Evolutionary conservation across 352 stramenopile species (phyloP).

Genomic region (Salisapilia sapeloensis): DNA sequence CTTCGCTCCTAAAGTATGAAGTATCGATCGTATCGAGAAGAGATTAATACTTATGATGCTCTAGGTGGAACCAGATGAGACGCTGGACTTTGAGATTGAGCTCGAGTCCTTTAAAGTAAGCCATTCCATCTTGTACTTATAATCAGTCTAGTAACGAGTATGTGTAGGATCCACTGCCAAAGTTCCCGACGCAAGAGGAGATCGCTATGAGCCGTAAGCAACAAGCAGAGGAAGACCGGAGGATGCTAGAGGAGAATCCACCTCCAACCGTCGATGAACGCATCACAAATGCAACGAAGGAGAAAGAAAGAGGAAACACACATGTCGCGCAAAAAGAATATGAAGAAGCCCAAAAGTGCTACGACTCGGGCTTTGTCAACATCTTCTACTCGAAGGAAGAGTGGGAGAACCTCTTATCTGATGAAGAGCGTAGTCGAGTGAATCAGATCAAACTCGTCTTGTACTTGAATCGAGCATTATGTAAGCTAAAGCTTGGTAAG

Average conservation of each 20-base stretch:
- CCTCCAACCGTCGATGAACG: conserved; percentile 65
- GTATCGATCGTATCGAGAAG: background rate
- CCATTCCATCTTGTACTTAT: background rate
- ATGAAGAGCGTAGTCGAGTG: conserved; percentile 58
- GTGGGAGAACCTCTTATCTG: conserved; percentile 58
- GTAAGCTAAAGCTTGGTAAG: conserved; percentile 73
- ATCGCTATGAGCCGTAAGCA: conserved; percentile 68
- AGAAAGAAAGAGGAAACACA: conserved; percentile 69
- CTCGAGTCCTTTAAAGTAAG: conserved; percentile 53
- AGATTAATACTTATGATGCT: conserved; percentile 1
- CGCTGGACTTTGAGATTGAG: conserved; percentile 78
- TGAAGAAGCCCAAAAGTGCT: conserved; percentile 65
- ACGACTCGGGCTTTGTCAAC: conserved; percentile 77
- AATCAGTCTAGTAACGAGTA: no score
- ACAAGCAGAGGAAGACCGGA: conserved; percentile 66
- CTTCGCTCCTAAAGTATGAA: conserved; percentile 51
- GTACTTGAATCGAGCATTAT: conserved; percentile 69
- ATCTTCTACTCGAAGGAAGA: conserved; percentile 80
- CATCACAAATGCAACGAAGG: conserved; percentile 35
- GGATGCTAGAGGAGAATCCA: conserved; percentile 73
- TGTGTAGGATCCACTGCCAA: conserved; percentile 47
- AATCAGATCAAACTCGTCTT: conserved; percentile 69
- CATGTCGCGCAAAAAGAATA: conserved; percentile 52
- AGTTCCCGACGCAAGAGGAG: conserved; percentile 68
- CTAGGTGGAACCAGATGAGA: conserved; percentile 67